phyloP scores from a whole-genome alignment of 31 red algal genomes.

The Odonthalia washingtoniensis region DNA sequence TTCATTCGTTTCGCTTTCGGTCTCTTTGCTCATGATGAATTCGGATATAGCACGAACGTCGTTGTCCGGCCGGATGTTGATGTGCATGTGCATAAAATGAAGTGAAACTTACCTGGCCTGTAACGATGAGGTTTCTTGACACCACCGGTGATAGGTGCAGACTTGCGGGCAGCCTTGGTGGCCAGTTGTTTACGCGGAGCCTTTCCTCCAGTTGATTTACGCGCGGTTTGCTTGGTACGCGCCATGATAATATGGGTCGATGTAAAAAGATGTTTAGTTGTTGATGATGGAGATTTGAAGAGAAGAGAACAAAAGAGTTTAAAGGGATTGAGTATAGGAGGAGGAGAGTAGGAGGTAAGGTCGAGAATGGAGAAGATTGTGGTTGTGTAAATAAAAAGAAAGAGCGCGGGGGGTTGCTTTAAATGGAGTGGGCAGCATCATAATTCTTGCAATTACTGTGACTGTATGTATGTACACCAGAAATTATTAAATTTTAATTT shows the following conservation, averaged over 20 bases:
- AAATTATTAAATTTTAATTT: too few relatives aligned
- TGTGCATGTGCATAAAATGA: background rate
- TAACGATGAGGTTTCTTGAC: constrained; percentile 99
- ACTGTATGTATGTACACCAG: too few relatives aligned
- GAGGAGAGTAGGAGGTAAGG: too few relatives aligned
- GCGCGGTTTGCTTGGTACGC: constrained; percentile 99
- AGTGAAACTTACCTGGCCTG: constrained; percentile 83
- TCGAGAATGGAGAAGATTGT: too few relatives aligned
- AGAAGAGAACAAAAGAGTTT: too few relatives aligned
- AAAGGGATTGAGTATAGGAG: too few relatives aligned
- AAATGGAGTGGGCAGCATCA: too few relatives aligned
- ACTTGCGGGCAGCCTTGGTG: constrained; percentile 99
- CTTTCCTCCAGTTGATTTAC: constrained; percentile 99
- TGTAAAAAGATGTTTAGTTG: background rate
- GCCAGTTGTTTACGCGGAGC: constrained; percentile 99
- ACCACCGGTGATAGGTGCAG: constrained; percentile 87
- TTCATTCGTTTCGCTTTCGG: too few relatives aligned
- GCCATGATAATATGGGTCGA: constrained; percentile 74
- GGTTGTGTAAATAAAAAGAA: too few relatives aligned
- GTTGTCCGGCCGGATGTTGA: background rate
- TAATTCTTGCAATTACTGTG: too few relatives aligned
- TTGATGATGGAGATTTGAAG: too few relatives aligned
- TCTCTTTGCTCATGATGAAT: background rate
- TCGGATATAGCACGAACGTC: background rate
- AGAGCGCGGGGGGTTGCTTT: too few relatives aligned